These are phyloP conservation scores for Plasmodium ovale DNA, from an alignment of 169 alveolate species.

Conservation along the genomic window DNA sequence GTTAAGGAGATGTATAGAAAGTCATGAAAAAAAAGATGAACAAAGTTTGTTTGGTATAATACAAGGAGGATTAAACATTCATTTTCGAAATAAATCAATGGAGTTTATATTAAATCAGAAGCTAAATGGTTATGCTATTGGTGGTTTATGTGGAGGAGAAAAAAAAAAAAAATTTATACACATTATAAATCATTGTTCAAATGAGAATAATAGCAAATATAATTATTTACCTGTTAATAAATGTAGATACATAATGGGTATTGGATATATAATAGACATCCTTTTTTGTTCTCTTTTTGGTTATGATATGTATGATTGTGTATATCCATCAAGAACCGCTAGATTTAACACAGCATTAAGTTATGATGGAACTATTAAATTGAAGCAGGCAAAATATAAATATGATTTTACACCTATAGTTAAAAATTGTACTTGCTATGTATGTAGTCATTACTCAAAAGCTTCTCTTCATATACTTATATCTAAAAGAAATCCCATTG, in stretches of 20 bases:
- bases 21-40: conserved; percentile 92
- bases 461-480: conserved; percentile 89
- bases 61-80: conserved; percentile 96
- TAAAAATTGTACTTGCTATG: conserved; percentile 92
- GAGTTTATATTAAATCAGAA: conserved; percentile 86
- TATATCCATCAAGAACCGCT: conserved; percentile 98
- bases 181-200: conserved; percentile 86
- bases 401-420: conserved; percentile 91
- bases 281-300: conserved; percentile 97
- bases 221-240: conserved; percentile 86
- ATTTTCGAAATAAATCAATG: conserved; percentile 86
- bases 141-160: conserved; percentile 99
- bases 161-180: conserved; percentile 95
- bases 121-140: conserved; percentile 98
- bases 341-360: conserved; percentile 97
- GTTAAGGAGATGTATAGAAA: conserved; percentile 96
- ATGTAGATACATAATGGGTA: conserved; percentile 99
- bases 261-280: conserved; percentile 98
- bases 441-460: conserved; percentile 94
- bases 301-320: conserved; percentile 99
- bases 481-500: conserved; percentile 86
- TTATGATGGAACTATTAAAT: conserved; percentile 80
- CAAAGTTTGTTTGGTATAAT: conserved; percentile 97
- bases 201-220: conserved; percentile 42
- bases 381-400: conserved; percentile 77